Base-by-base conservation (phyloP, 2,329 filamentous ascomycete genomes). In the Cordyceps javanica region DNA sequence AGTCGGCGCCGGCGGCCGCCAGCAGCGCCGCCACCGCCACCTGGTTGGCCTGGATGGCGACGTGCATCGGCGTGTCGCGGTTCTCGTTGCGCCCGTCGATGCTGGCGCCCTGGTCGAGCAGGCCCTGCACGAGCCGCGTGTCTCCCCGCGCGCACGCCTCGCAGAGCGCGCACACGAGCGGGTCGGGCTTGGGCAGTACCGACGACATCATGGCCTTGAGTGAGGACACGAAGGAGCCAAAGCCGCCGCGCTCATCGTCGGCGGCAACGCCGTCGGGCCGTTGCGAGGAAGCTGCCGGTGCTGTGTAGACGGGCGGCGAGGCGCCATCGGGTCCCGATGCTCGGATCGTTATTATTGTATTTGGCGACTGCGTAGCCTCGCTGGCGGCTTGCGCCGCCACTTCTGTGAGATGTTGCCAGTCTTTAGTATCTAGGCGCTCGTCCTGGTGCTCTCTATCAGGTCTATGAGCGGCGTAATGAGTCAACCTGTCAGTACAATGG, bases 21-120 rank as follows among this genome's bases (percentile, higher is more conserved):
- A 71, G 65, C 16, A 66, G 60, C 7, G 62, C 58, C 25, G 68
- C 66, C 14, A 65, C 65, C 11, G 65, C 62, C 5, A 56, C 25
- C 34, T 63, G 61, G 44, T 64, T 53, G 16, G 59, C 59, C 9
- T 58, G 59, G 21, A 65, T 61, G 26, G 65, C 64, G 10, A 62
- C 63, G 21, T 65, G 62, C 10, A 67, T 59, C 2, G 65, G 55
- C 2, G 62, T 65, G 23, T 64, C 61, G 3, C 63, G 61, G 5
- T 63, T 54, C 8, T 66, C 62, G 46, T 66, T 62, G 30, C 60
- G 60, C 21, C 65, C 65, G 58, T 67, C 63, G 28, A 66, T 59
- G 46, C 64, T 66, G 46, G 63, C 64, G 11, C 65, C 65, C 48
- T 66, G 61, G 5, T 59, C 48, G 28, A 66, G 28, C 25, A 67